Evolutionary conservation across 805 yeast species (phyloP), one percentile per base, ranked within the genome.

Genomic region (Candida alai): DNA sequence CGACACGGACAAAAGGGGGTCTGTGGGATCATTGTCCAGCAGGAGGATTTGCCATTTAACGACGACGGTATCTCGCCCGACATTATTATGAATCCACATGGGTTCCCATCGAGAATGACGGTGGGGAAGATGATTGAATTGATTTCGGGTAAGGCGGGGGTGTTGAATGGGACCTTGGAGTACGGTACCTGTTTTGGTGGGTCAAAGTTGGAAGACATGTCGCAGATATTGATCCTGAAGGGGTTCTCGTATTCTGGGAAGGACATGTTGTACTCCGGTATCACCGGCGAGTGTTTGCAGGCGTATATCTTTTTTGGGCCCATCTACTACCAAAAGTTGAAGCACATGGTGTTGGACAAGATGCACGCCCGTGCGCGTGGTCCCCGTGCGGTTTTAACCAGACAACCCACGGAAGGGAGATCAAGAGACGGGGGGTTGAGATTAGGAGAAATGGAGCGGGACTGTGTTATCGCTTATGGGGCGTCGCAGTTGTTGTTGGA

Each of bases 281-380:
- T 90, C 45, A 90, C 97, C 3, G 98, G 98, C 44, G 97, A 93
- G 61, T 85, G 95, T 58, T 68, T 93, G 36, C 96, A 93, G 60
- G 97, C 97, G 2, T 93, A 93, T 60, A 90, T 93, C 40, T 93
- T 93, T 78, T 93, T 93, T 60, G 98, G 98, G 1, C 98, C 98
- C 13, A 93, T 93, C 47, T 93, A 93, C 62, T 93, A 93, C 61
- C 98, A 93, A 65, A 93, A 93, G 56, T 78, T 93, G 71, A 93
- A 93, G 73, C 98, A 93, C 63, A 93, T 93, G 98, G 98, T 93
- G 30, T 62, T 93, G 62, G 98, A 93, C 65, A 93, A 93, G 64
- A 93, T 93, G 98, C 98, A 93, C 56, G 98, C 98, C 1, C 84
- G 98, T 73, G 97, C 98, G 2, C 79, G 98, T 59, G 98, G 98